phyloP scores from a whole-genome alignment of 148 eudicot genomes.

The Limonium bicolor region DNA sequence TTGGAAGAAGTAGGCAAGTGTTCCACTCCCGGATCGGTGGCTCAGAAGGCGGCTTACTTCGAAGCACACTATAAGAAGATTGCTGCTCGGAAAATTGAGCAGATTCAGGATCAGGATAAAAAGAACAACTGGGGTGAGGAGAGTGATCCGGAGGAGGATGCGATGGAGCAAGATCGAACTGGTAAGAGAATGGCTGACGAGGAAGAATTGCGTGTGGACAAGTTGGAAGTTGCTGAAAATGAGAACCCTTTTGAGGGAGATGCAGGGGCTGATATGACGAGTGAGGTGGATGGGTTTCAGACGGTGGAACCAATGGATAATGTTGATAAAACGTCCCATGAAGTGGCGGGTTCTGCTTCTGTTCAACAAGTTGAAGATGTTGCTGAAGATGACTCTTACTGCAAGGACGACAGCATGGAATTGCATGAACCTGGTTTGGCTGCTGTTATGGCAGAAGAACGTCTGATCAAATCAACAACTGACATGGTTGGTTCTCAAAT shows the following conservation, averaged over 20 bases:
- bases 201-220: constrained; percentile 7
- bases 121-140: constrained; percentile 35
- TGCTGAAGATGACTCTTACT: constrained; percentile 5
- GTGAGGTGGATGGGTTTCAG: constrained; percentile 4
- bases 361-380: too few relatives aligned
- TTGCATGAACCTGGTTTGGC: too few relatives aligned
- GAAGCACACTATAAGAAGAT: constrained; percentile 89
- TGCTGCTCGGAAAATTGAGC: constrained; percentile 50
- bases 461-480: background rate
- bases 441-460: too few relatives aligned
- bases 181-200: background rate
- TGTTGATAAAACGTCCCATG: too few relatives aligned
- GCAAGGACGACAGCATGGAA: too few relatives aligned
- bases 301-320: constrained; percentile 10
- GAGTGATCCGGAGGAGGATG: constrained; percentile 7
- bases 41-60: constrained; percentile 90
- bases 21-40: constrained; percentile 89
- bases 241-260: constrained; percentile 1
- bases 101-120: constrained; percentile 7
- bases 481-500: background rate
- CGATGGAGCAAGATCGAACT: constrained; percentile 10
- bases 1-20: constrained; percentile 85
- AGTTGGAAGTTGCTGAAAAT: background rate
- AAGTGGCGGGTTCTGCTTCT: too few relatives aligned
- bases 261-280: background rate